Base-by-base conservation (phyloP, 1,284 basidiomycete genomes). In the Waitea zeae region DNA sequence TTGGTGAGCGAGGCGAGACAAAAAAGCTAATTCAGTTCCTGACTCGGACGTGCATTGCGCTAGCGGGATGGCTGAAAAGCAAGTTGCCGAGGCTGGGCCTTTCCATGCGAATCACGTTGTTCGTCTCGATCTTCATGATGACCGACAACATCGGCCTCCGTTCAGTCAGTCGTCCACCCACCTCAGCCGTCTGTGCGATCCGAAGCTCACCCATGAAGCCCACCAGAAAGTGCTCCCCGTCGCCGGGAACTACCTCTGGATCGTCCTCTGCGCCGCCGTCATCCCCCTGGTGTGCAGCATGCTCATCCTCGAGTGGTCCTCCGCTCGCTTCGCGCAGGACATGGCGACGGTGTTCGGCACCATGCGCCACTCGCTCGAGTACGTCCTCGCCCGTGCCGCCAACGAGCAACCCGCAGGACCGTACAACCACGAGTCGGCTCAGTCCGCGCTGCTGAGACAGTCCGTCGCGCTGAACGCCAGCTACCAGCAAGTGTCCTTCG, bases 401-500 rank as follows among this genome's bases (percentile, higher is more conserved):
- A 20, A 35, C n/a, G 26, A 38, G 15, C 19, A 35, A 24, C 28
- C 19, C 12, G 6, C 19, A 19, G 4, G 17, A 35, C 12, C 22
- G 24, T 12, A n/a, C 12, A 20, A 20, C 18, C 17, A 7, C 28
- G 14, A 18, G 31, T 54, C 5, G n/a, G n/a, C 22, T 26, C 53
- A 56, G 12, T 38, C 38, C 12, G 47, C 54, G 12, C 43, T 66
- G 3, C 44, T 65, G 2, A 44, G 49, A 22, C 49, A 48, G 17
- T 61, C 64, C 7, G 50, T 61, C 24, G 51, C 51, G 22, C 46
- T 68, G 20, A 58, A 63, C 36, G 47, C 55, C 22, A 48, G 52
- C 15, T 65, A 66, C 42, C 57, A 57, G 2, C 61, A 63, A 41
- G 61, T 62, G 13, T 54, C 57, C 0, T 67, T 66, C 36, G 64